These are phyloP conservation scores for Cladophialophora psammophila DNA, from an alignment of 2,329 filamentous ascomycete genomes.

Conservation along the genomic window DNA sequence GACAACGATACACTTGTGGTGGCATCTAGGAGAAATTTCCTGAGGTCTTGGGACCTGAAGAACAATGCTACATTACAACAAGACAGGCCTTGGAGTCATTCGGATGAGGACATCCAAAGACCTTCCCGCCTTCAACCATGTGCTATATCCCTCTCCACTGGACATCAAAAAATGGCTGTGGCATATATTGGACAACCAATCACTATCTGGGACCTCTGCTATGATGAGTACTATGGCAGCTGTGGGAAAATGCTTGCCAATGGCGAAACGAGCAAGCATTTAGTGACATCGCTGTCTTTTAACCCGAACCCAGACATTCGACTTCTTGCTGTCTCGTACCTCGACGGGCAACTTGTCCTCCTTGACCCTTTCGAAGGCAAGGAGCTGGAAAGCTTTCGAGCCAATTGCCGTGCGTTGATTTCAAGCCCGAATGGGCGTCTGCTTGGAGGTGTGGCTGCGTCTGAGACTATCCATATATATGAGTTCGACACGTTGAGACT, in stretches of 20 bases:
- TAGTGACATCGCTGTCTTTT: conserved; percentile 43
- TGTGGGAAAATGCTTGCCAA: conserved; percentile 10
- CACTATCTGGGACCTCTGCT: conserved; percentile 1
- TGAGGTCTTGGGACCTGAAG: conserved; percentile 21
- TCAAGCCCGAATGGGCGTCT: conserved; percentile 41
- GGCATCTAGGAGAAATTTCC: conserved; percentile 14
- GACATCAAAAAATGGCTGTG: conserved; percentile 4
- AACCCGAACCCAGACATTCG: conserved; percentile 46
- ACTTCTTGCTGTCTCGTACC: conserved; percentile 45
- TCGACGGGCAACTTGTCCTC: conserved; percentile 45
- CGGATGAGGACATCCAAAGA: conserved; percentile 2
- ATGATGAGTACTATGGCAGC: conserved; percentile 10
- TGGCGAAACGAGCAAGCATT: background rate
- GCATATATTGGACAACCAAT: conserved; percentile 1
- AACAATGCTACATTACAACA: conserved; percentile 31
- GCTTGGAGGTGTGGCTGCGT: conserved; percentile 38
- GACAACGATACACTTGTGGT: conserved; percentile 1
- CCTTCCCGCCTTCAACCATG: conserved; percentile 7
- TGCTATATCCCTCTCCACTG: conserved; percentile 1
- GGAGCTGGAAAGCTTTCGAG: conserved; percentile 42
- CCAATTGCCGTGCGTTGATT: conserved; percentile 45
- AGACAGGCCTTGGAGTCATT: conserved; percentile 36
- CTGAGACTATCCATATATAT: conserved; percentile 41
- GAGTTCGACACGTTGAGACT: conserved; percentile 35
- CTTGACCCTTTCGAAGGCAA: conserved; percentile 44